phyloP scores from a whole-genome alignment of 31 red algal species.

The Endocladia muricata region DNA sequence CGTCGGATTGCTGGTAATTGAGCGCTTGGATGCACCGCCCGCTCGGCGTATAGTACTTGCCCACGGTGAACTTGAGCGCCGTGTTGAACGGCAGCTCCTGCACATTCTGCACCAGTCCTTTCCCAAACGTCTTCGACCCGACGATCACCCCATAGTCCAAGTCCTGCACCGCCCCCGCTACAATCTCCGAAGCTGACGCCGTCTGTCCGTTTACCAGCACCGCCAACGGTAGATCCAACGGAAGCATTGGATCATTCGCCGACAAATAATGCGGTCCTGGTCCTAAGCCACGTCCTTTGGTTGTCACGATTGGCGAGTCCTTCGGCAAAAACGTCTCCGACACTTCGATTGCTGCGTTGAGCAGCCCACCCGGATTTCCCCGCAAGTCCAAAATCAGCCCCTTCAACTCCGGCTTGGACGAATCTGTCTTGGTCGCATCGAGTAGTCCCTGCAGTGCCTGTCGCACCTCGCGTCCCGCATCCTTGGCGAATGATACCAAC shows the following conservation, averaged over 20 bases:
- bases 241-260: conserved; percentile 31
- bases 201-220: conserved; percentile 88
- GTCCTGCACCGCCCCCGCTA: conserved; percentile 96
- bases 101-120: conserved; percentile 96
- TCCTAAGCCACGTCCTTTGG: conserved; percentile 77
- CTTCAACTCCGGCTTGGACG: conserved; percentile 10
- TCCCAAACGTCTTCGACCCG: conserved; percentile 85
- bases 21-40: conserved; percentile 93
- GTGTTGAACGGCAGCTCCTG: conserved; percentile 85
- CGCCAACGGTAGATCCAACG: conserved; percentile 40
- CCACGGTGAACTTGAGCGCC: conserved; percentile 92
- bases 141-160: conserved; percentile 82
- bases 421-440: not conserved
- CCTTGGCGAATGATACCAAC: conserved; percentile 79
- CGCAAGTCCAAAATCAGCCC: conserved; percentile 86
- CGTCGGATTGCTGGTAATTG: conserved; percentile 67
- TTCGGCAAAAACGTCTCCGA: conserved; percentile 77
- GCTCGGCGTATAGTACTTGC: conserved; percentile 97
- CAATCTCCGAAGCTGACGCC: conserved; percentile 93
- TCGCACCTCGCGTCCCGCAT: conserved; percentile 74
- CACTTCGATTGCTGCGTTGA: conserved; percentile 87
- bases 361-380: conserved; percentile 90
- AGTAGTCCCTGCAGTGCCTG: conserved; percentile 37
- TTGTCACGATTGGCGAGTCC: conserved; percentile 72
- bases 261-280: conserved; percentile 49